phyloP scores from a whole-genome alignment of 1,284 basidiomycete genomes.

The Sporisorium sorghi region DNA sequence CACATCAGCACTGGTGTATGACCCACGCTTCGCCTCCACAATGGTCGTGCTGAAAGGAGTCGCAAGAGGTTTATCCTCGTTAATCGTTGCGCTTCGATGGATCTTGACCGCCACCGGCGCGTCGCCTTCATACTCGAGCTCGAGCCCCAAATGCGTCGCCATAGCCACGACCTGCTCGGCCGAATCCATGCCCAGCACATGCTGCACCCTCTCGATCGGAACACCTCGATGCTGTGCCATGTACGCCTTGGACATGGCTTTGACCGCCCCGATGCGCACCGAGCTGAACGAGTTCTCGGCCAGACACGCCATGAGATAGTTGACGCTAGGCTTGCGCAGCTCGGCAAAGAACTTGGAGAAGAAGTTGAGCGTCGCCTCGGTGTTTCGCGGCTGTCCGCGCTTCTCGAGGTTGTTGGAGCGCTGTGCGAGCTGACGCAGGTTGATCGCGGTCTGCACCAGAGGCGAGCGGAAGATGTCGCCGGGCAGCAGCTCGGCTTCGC shows the following conservation, averaged over 20 bases:
- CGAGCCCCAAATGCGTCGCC: constrained; percentile 68
- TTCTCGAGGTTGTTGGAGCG: constrained; percentile 76
- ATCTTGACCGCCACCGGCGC: constrained; percentile 24
- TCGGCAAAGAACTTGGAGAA: constrained; percentile 75
- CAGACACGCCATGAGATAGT: constrained; percentile 73
- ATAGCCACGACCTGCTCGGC: constrained; percentile 59
- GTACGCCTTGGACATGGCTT: constrained; percentile 72
- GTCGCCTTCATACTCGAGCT: constrained; percentile 58
- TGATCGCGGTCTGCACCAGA: constrained; percentile 82
- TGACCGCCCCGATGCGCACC: constrained; percentile 72
- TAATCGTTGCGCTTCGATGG: constrained; percentile 72
- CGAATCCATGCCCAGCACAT: constrained; percentile 54
- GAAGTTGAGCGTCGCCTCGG: constrained; percentile 73
- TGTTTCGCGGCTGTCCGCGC: constrained; percentile 70
- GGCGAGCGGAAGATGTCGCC: constrained; percentile 78
- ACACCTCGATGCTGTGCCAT: constrained; percentile 68
- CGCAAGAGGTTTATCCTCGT: constrained; percentile 69
- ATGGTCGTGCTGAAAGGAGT: constrained; percentile 73
- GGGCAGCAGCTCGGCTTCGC: constrained; percentile 80
- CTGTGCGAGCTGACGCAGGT: constrained; percentile 84
- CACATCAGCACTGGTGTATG: constrained; percentile 77
- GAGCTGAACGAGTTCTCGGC: constrained; percentile 73
- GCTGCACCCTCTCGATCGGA: constrained; percentile 46
- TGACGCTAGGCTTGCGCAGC: constrained; percentile 69
- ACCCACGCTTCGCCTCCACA: constrained; percentile 79